These are phyloP conservation scores for Leccinum subspadiceum DNA, from an alignment of 1,284 basidiomycete genomes.

Conservation along the genomic window DNA sequence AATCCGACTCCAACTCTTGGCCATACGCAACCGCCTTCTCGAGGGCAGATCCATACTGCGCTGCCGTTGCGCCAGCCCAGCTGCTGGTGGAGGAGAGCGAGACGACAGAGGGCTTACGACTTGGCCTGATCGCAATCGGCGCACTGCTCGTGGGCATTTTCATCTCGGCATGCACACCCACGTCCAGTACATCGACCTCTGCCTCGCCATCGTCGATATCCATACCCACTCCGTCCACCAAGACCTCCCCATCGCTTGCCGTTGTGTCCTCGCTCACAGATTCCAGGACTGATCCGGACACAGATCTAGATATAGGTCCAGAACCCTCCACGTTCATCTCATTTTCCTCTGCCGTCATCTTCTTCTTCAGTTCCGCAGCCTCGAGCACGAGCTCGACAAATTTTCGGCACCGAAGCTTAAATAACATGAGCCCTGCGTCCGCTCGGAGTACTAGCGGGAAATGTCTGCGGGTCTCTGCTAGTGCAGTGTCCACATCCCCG, in stretches of 20 bases:
- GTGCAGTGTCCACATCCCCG: conserved; percentile 74
- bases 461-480: conserved; percentile 50
- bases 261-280: conserved; percentile 28
- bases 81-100: conserved; percentile 27
- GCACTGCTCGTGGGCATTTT: conserved; percentile 24
- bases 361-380: conserved; percentile 64
- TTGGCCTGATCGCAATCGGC: conserved; percentile 32
- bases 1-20: conserved; percentile 64
- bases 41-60: conserved; percentile 55
- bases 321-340: conserved; percentile 29
- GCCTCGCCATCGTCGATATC: conserved; percentile 50
- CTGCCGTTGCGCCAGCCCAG: conserved; percentile 33
- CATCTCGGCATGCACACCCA: conserved; percentile 22
- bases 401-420: conserved; percentile 77
- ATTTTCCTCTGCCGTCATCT: conserved; percentile 42
- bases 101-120: conserved; percentile 27
- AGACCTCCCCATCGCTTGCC: conserved; percentile 28
- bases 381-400: conserved; percentile 78
- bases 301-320: conserved; percentile 29
- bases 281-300: conserved; percentile 26
- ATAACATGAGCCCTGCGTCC: conserved; percentile 64
- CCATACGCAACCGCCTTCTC: conserved; percentile 69
- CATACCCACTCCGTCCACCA: conserved; percentile 46
- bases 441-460: conserved; percentile 65
- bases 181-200: conserved; percentile 12